Evolutionary conservation across 1,139 yeast genomes (phyloP).

Genomic region (Hanseniaspora gamundiae): DNA sequence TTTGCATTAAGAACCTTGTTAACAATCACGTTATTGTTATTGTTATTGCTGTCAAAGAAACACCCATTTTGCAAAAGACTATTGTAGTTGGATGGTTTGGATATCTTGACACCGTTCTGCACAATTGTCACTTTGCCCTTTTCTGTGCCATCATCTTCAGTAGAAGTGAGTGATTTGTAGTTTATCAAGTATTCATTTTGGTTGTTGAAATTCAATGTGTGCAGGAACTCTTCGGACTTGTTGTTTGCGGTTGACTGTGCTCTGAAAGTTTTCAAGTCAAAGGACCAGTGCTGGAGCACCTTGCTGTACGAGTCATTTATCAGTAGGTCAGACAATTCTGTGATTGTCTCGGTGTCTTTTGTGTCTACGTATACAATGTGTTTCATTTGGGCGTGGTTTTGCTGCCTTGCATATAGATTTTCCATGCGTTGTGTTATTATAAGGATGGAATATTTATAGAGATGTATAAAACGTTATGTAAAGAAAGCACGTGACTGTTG

Average conservation of each 20-base stretch:
- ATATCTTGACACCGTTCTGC: neutral
- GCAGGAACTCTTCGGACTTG: neutral
- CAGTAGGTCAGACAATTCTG: neutral
- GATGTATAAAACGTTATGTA: no score
- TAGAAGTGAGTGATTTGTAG: neutral
- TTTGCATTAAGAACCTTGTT: neutral
- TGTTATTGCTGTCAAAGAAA: neutral
- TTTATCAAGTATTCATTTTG: neutral
- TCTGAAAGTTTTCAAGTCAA: slow-evolving; percentile 1
- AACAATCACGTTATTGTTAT: neutral
- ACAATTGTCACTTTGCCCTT: neutral
- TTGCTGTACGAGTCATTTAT: neutral
- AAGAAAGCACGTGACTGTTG: no score
- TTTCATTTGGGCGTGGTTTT: neutral
- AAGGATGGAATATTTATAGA: no score
- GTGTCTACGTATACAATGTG: neutral
- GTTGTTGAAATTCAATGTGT: neutral
- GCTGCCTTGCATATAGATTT: no score
- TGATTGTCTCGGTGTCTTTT: neutral
- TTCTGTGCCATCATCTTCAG: neutral
- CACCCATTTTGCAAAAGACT: neutral
- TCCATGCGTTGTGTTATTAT: no score
- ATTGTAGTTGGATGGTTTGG: neutral
- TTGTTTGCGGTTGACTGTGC: neutral
- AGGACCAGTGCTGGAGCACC: neutral